Evolutionary conservation across 1,284 basidiomycete species (phyloP), one percentile per base, ranked within the genome.

Genomic region (Lentinus polychrous): DNA sequence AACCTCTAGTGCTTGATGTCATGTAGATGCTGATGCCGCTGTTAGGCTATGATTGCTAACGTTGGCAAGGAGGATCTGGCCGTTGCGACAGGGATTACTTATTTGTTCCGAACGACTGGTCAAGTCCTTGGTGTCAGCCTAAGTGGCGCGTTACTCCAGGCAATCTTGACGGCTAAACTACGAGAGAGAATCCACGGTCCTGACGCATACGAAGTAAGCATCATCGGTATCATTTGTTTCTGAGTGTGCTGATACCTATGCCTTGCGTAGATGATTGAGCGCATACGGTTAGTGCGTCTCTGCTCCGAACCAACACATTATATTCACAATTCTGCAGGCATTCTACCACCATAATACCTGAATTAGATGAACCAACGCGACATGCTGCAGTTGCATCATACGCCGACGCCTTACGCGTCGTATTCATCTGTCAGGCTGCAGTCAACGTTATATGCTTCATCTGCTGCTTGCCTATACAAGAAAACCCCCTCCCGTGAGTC

Each of bases 91-190:
- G 89, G 89, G 61, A 85, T 94, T 57, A 91, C 89, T 20, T 94
- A 94, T 68, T 72, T 94, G 44, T 93, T 92, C 71, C 75, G 91
- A 57, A 93, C 91, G 4, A 90, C 89, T 10, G 92, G 92, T 12
- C 92, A 94, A 69, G 92, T 93, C 17, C 75, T 94, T 40, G 91
- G 91, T 43, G 92, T 94, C 46, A 86, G 87, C 57, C 69, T 94
- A 40, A 85, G 86, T 53, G 89, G 89, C 27, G 86, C 89, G 1
- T 66, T 94, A 37, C 71, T 91, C 20, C 92, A 94, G 67, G 78
- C 79, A 3, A 74, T 92, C 27, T 73, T 94, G 39, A 68, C 83
- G 18, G 66, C 72, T 43, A 80, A 86, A 60, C 69, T 94, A 50
- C 77, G 77, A 46, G 68, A 75, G 54, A 75, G 82, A 48, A 92